Conservation (phyloP, 176 grass and related monocot genomes). For the Carex pumila region DNA sequence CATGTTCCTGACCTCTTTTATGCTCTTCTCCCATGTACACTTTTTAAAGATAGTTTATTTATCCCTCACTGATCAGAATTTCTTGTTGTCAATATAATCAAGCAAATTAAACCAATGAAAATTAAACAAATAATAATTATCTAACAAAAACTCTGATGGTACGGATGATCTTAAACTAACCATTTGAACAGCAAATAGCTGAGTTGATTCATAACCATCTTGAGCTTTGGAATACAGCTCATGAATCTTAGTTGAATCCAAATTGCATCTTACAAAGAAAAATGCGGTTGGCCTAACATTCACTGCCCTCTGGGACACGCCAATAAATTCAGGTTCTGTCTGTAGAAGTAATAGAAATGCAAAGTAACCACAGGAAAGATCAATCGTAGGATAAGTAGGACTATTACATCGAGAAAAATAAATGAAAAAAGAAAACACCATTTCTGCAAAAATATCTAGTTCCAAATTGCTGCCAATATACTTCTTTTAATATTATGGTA, state of each 20-base stretch:
- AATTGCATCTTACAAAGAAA: constrained; percentile 74
- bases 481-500: neutral
- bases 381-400: neutral
- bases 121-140: neutral
- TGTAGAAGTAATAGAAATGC: constrained; percentile 18
- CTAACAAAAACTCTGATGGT: neutral
- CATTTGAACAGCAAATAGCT: constrained; percentile 41
- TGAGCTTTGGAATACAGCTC: constrained; percentile 81
- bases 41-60: neutral
- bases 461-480: neutral
- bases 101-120: neutral
- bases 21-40: neutral
- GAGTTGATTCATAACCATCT: constrained; percentile 94
- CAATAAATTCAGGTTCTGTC: constrained; percentile 75
- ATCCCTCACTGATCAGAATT: neutral
- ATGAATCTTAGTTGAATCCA: constrained; percentile 41
- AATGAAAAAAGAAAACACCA: neutral
- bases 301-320: constrained; percentile 63
- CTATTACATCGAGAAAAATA: neutral
- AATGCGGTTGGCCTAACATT: constrained; percentile 89
- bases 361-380: neutral
- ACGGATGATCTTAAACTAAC: constrained; percentile 28
- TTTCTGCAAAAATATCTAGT: neutral
- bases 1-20: neutral
- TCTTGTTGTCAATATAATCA: neutral